phyloP scores from a whole-genome alignment of 192 early-diverging fungal species.

The Dimargaris xerosporica region DNA sequence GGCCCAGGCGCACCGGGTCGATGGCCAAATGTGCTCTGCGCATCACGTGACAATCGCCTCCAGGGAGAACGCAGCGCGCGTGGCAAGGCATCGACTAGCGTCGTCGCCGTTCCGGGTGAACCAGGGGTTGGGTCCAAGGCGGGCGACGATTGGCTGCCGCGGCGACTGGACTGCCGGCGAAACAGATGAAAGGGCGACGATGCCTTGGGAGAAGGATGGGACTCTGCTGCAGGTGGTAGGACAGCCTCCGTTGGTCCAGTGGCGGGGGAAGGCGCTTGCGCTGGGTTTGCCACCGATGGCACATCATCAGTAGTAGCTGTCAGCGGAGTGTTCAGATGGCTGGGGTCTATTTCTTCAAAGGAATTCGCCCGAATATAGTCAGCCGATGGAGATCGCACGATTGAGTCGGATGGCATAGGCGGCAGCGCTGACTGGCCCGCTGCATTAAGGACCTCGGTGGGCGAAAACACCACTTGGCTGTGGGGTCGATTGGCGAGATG shows the following conservation, averaged over 20 bases:
- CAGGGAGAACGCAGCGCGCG: neutral
- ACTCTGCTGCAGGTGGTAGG: neutral
- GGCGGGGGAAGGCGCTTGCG: neutral
- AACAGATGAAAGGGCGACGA: neutral
- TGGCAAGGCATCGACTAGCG: neutral
- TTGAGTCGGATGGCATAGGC: neutral
- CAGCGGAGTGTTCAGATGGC: neutral
- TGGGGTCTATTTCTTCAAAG: neutral
- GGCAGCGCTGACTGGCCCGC: neutral
- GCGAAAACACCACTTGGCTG: slow-evolving; percentile 5
- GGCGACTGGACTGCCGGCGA: neutral
- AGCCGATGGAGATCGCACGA: slow-evolving; percentile 7
- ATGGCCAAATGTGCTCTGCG: neutral
- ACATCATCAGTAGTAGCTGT: neutral
- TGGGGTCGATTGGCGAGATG: slow-evolving; percentile 2
- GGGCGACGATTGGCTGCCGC: neutral
- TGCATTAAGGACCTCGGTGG: neutral
- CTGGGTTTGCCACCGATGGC: neutral
- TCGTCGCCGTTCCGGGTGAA: too few relatives aligned
- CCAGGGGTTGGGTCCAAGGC: neutral
- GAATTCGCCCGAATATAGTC: slow-evolving; percentile 7
- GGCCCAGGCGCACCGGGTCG: neutral
- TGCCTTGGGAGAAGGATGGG: neutral
- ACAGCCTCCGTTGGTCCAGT: neutral
- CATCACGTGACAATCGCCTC: neutral